These are phyloP conservation scores for Xenosphaeropsis pyriputrescens DNA, from an alignment of 2,329 filamentous ascomycete species.

Conservation along the genomic window DNA sequence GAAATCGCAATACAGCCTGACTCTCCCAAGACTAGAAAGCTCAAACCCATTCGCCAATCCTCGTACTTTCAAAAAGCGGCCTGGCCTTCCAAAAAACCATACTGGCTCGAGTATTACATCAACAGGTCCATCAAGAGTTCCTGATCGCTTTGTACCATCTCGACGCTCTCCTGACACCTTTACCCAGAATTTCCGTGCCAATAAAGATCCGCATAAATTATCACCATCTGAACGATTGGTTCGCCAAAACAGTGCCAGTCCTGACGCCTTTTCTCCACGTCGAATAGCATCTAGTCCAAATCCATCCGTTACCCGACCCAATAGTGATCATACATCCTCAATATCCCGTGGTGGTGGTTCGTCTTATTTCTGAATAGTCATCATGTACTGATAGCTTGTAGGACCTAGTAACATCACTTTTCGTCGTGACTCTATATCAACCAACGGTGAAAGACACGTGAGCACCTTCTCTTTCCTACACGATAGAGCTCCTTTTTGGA, in stretches of 20 bases:
- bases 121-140: constrained; percentile 14
- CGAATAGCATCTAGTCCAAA: constrained; percentile 12
- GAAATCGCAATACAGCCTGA: no score
- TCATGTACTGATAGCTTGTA: constrained; percentile 5
- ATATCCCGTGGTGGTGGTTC: constrained; percentile 7
- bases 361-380: background rate
- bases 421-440: constrained; percentile 11
- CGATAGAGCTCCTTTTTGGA: no score
- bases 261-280: constrained; percentile 37
- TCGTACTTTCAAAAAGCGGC: constrained; percentile 1
- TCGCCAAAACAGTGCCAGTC: constrained; percentile 24
- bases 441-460: constrained; percentile 15
- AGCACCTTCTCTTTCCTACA: constrained; percentile 2
- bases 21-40: no score
- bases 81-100: constrained; percentile 8
- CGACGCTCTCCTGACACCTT: constrained; percentile 24
- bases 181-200: constrained; percentile 33
- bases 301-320: constrained; percentile 1
- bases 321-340: background rate
- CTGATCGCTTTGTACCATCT: constrained; percentile 43
- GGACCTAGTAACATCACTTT: constrained; percentile 16
- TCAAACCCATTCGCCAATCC: no score
- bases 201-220: constrained; percentile 29
- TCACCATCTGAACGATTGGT: constrained; percentile 28
- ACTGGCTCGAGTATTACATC: constrained; percentile 6